Evolutionary conservation across 129 eudicot species (phyloP), one percentile per base, ranked within the genome.

Genomic region (Glebionis coronaria): DNA sequence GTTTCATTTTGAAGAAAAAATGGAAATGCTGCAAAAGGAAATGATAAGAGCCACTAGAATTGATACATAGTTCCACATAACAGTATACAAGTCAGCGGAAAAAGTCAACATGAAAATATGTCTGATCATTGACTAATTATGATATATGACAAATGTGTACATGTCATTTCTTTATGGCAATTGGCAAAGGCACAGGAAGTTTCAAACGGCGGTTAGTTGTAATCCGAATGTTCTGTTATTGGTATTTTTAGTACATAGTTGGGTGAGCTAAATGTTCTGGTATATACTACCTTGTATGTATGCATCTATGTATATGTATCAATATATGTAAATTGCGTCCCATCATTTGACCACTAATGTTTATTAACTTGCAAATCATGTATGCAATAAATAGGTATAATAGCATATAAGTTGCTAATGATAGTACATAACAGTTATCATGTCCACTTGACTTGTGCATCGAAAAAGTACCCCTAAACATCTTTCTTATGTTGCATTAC

Each of bases 61-160:
- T 31, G 35, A 67, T 53, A 51, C 61, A 53, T 52, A 53, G 18
- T 62, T 16, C 52, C 16, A 20, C 52, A 62, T 52, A 40, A 52
- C 42, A 35, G 7, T 35, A 35, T 35, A 35, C 47, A 52, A 29
- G 46, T 52, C 13, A 67, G 9, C 16, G 7, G 28, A 67, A 29
- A 67, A 52, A 18, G 51, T 13, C 50, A 18, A 16, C 70, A 23
- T 47, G 45, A 28, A 65, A 21, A 56, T 15, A 42, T 4, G 10
- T 25, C 56, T 15, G 44, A 56, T 69, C 18, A n/a, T 19, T 21
- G 55, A 56, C 55, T 42, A 44, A 23, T 42, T 40, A 69, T 40
- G 65, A 69, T 35, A 5, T 9, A 35, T 35, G 42, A 25, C 13
- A 21, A 18, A 56, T 11, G 40, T 29, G 40, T 57, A 35, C 42